Evolutionary conservation across 2,329 filamentous ascomycete genomes (phyloP).

Genomic region (Aspergillus japonicus): DNA sequence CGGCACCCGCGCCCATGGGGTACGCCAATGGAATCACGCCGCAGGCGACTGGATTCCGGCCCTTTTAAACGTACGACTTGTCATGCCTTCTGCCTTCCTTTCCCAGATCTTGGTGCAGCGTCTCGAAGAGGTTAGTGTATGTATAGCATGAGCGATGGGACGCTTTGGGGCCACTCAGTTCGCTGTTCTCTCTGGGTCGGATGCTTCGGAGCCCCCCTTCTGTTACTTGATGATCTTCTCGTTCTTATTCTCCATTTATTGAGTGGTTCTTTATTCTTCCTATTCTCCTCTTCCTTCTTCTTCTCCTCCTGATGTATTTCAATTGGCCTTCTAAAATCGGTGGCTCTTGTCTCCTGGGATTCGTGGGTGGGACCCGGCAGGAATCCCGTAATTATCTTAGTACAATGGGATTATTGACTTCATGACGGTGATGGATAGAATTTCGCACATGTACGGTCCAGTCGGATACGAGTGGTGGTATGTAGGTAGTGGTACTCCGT

Average conservation of each 20-base stretch:
- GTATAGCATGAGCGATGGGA: constrained; percentile 37
- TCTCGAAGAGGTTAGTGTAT: constrained; percentile 22
- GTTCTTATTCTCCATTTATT: constrained; percentile 5
- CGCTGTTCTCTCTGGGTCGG: constrained; percentile 17
- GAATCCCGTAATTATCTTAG: background rate
- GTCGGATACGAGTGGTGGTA: no score
- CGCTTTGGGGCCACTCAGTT: constrained; percentile 17
- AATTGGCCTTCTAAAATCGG: constrained; percentile 17
- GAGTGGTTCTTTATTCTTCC: constrained; percentile 2
- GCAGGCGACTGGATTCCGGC: constrained; percentile 75
- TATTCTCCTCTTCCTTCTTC: constrained; percentile 15
- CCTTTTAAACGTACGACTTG: constrained; percentile 45
- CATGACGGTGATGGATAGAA: background rate
- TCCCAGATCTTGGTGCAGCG: constrained; percentile 14
- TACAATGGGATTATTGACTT: constrained; percentile 9
- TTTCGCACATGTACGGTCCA: no score
- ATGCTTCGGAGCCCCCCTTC: constrained; percentile 9
- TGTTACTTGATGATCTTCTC: constrained; percentile 16
- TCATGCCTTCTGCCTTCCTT: constrained; percentile 15
- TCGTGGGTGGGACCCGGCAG: background rate
- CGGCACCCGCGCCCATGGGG: constrained; percentile 59
- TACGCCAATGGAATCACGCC: constrained; percentile 88
- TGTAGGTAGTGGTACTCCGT: background rate
- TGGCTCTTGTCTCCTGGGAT: constrained; percentile 1
- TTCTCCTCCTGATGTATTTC: constrained; percentile 26